A percentile compares a stretch with the other conserved stretches of the same genome.
These are phyloP conservation scores for Calonectria crousiana DNA, from an alignment of 2,329 filamentous ascomycete genomes.

Conservation along the genomic window DNA sequence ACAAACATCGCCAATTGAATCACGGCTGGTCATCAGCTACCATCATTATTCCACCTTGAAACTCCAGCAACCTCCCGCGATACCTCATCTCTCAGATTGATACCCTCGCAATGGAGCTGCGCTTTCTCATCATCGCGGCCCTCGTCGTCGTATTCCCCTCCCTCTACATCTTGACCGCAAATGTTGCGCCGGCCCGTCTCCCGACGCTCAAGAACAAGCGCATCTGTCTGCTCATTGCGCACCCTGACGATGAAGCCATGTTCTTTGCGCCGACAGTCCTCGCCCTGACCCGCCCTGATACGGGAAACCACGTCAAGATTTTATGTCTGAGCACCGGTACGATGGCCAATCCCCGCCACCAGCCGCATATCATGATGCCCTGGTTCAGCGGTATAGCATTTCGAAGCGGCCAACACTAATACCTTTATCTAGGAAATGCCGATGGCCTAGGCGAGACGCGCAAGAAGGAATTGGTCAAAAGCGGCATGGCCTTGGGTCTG, in stretches of 20 bases:
- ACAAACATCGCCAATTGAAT: not conserved
- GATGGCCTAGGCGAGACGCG: conserved; percentile 88
- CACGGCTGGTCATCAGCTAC: not conserved
- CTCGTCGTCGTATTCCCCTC: conserved; percentile 57
- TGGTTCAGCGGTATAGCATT: not conserved
- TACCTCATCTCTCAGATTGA: not conserved
- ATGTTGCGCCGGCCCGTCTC: conserved; percentile 63
- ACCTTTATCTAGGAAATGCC: conserved; percentile 73
- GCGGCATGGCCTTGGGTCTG: conserved; percentile 81
- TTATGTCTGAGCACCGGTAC: conserved; percentile 88
- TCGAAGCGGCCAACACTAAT: conserved; percentile 26
- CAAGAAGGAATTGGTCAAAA: conserved; percentile 85
- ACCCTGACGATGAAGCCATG: conserved; percentile 99
- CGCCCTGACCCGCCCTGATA: conserved; percentile 81
- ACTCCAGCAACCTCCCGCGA: not conserved
- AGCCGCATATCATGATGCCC: not conserved
- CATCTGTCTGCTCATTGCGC: conserved; percentile 92
- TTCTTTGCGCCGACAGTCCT: conserved; percentile 94
- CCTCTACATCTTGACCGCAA: conserved; percentile 65
- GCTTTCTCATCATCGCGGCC: conserved; percentile 40
- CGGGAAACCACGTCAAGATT: conserved; percentile 93
- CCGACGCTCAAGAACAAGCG: conserved; percentile 83
- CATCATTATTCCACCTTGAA: not conserved
- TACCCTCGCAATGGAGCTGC: conserved; percentile 36
- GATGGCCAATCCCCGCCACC: conserved; percentile 1